phyloP scores from a whole-genome alignment of 2,329 filamentous ascomycete genomes.

The Ceratocystis smalleyi region DNA sequence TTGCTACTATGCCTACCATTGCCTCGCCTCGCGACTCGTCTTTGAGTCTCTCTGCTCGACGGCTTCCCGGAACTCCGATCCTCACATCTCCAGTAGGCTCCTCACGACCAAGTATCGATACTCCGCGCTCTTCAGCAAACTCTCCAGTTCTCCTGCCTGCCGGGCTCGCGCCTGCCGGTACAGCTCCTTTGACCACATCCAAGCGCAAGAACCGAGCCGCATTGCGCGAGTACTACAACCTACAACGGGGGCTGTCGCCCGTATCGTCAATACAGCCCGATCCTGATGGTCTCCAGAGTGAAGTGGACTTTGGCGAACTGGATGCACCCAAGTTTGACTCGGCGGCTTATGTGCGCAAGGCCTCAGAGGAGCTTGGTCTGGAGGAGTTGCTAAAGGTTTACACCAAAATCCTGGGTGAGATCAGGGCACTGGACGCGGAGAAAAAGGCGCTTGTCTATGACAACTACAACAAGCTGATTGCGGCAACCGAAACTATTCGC shows the following conservation, averaged over 20 bases:
- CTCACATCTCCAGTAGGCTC: constrained; percentile 51
- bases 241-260: constrained; percentile 29
- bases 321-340: constrained; percentile 60
- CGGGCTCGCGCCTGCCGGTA: constrained; percentile 19
- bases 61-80: constrained; percentile 33
- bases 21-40: constrained; percentile 45
- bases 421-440: constrained; percentile 81
- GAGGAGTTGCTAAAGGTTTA: constrained; percentile 57
- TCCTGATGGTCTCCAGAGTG: constrained; percentile 27
- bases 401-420: constrained; percentile 59
- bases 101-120: constrained; percentile 57
- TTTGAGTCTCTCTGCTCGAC: constrained; percentile 29
- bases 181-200: constrained; percentile 22
- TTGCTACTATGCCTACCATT: constrained; percentile 44
- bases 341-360: constrained; percentile 46
- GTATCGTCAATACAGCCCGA: constrained; percentile 7
- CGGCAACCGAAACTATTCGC: constrained; percentile 89
- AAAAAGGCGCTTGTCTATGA: constrained; percentile 96
- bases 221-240: constrained; percentile 86
- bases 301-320: constrained; percentile 53
- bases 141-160: constrained; percentile 30
- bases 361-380: constrained; percentile 47
- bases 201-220: constrained; percentile 62
- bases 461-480: constrained; percentile 92
- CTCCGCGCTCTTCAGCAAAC: constrained; percentile 41